Base-by-base conservation (phyloP, 176 grass and related monocot genomes). In the Musa itinerans region DNA sequence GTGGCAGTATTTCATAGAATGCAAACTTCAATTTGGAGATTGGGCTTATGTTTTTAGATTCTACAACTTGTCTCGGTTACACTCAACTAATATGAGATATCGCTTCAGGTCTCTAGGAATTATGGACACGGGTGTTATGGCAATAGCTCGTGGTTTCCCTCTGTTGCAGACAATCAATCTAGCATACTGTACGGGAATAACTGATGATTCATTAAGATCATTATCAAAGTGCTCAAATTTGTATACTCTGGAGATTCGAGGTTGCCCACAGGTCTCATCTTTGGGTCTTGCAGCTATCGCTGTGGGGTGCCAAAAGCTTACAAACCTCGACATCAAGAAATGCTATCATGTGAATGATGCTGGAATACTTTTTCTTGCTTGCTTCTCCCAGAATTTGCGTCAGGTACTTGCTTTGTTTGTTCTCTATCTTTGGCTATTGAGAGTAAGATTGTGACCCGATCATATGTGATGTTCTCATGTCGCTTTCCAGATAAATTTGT, bases 311-410 rank as follows among this genome's bases (percentile, higher is more conserved):
- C 80, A 72, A 65, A 78, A 89, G 69, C 85, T 98, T 78, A 71
- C 80, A 69, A 91, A 93, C 65, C 86, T 98, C 16, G 88, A 91
- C 83, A 78, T 89, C 50, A 98, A 91, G 78, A 98, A 98, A 59
- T 98, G 88, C 83, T 85, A 84, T 76, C 53, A 85, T 19, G 83
- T 93, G 17, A 83, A 87, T 82, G 90, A 98, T 85, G 13, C 83
- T 21, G 94, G 79, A 17, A 93, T 93, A 84, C 51, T 91, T 21
- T 83, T 80, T 58, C 82, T 98, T 85, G 87, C 86, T 11, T 82
- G 79, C 13, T 93, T 93, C 69, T 93, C 90, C 54, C 82, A 86
- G 58, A 84, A 78, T 77, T 80, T 91, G 15, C 73, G 83, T 50
- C 88, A 93, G 90, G 86, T 98, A 83, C 2, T 2, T 65, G 62